Evolutionary conservation across 192 early-diverging fungal species (phyloP).

Genomic region (Backusella tarrabulga): DNA sequence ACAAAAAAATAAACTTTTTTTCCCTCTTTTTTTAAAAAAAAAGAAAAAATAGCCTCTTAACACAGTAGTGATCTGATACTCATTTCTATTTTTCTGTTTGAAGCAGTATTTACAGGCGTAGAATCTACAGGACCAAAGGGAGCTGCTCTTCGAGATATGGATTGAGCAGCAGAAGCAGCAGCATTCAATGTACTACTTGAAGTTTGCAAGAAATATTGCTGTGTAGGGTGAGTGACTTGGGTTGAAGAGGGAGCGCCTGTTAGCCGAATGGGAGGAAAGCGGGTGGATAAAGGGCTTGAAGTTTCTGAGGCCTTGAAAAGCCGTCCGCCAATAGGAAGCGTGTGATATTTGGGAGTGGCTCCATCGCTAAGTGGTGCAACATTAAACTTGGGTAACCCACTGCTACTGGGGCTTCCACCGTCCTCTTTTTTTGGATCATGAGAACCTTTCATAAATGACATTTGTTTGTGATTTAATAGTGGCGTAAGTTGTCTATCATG

Average conservation of each 20-base stretch:
- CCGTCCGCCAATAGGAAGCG: constrained; percentile 4
- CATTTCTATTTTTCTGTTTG: constrained; percentile 14
- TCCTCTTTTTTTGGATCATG: constrained; percentile 7
- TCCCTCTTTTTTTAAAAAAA: not conserved
- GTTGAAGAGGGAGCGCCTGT: not conserved
- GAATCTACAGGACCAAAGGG: not conserved
- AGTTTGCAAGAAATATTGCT: constrained; percentile 36
- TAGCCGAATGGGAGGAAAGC: not conserved
- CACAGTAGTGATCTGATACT: constrained; percentile 29
- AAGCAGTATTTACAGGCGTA: not conserved
- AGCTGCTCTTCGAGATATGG: not conserved
- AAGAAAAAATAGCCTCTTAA: not conserved
- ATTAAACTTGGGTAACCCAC: constrained; percentile 27
- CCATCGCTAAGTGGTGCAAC: constrained; percentile 19
- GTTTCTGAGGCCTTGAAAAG: not conserved
- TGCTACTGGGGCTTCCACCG: not conserved
- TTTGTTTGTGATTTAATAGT: not conserved
- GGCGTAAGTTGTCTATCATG: not conserved
- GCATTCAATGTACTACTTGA: constrained; percentile 34
- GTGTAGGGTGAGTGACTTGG: constrained; percentile 28
- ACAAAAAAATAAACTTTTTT: not conserved
- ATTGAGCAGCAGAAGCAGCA: constrained; percentile 24
- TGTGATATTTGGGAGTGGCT: not conserved
- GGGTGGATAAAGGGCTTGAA: not conserved
- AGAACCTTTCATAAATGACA: not conserved